Evolutionary conservation across 176 grass and related monocot genomes (phyloP).

Genomic region (Tuctoria greenei): DNA sequence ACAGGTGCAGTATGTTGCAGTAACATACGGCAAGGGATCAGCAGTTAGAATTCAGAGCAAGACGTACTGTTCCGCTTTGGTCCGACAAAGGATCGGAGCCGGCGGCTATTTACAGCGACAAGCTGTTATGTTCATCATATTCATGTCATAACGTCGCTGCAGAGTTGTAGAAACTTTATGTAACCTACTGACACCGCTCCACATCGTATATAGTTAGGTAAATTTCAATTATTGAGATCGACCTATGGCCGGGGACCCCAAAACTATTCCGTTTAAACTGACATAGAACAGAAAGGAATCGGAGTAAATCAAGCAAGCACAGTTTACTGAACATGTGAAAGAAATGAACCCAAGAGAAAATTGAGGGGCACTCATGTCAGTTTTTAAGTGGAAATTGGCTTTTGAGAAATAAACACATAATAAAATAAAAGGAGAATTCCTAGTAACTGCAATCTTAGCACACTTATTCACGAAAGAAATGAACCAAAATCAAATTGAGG

Average conservation of each 20-base stretch:
- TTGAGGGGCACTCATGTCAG: background rate
- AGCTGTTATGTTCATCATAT: slow-evolving; percentile 33
- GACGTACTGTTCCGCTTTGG: slow-evolving; percentile 5
- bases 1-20: no score
- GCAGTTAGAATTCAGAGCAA: slow-evolving; percentile 6
- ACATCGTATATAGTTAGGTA: slow-evolving; percentile 31
- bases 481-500: background rate
- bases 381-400: background rate
- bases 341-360: background rate
- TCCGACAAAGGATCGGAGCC: slow-evolving; percentile 29
- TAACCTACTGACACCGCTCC: slow-evolving; percentile 2
- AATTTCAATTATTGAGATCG: slow-evolving; percentile 34
- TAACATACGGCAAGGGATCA: slow-evolving; percentile 30
- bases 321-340: background rate
- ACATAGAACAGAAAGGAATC: background rate
- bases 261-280: background rate
- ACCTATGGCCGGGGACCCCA: background rate
- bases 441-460: background rate
- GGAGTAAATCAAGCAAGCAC: background rate
- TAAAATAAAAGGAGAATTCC: background rate
- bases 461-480: background rate
- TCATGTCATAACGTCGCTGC: background rate
- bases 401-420: background rate
- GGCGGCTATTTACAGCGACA: slow-evolving; percentile 27
- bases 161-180: slow-evolving; percentile 33